A percentile compares a stretch with the other conserved stretches of the same genome.
These are phyloP conservation scores for Spirogloea muscicola DNA, from an alignment of 139 green algal genomes.

Conservation along the genomic window DNA sequence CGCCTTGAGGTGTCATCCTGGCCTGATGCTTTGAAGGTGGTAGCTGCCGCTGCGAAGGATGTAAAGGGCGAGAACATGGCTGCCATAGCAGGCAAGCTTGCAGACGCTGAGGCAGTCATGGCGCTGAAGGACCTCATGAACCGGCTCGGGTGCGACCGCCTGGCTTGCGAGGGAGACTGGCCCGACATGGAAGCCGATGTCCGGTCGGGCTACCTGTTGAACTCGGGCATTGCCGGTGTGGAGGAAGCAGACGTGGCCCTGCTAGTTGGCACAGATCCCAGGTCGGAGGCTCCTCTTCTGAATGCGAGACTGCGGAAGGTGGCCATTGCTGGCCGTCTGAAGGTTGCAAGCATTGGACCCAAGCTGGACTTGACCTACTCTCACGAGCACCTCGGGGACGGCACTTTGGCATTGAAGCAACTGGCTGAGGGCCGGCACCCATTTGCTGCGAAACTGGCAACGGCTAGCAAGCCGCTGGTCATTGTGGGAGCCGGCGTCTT, in stretches of 20 bases:
- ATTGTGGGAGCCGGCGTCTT: conserved; percentile 87
- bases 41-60: conserved; percentile 46
- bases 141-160: conserved; percentile 27
- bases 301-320: conserved; percentile 84
- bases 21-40: conserved; percentile 67
- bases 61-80: conserved; percentile 64
- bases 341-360: conserved; percentile 74
- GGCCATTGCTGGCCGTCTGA: conserved; percentile 46
- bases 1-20: conserved; percentile 65
- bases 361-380: conserved; percentile 88
- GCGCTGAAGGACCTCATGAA: conserved; percentile 66
- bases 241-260: conserved; percentile 88
- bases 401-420: conserved; percentile 61
- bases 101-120: conserved; percentile 91
- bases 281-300: conserved; percentile 89
- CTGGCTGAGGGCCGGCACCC: conserved; percentile 55
- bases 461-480: conserved; percentile 71
- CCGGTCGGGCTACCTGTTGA: conserved; percentile 84
- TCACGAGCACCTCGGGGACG: conserved; percentile 76
- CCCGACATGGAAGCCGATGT: conserved; percentile 70
- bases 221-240: conserved; percentile 78
- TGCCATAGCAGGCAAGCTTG: conserved; percentile 77
- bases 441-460: conserved; percentile 69
- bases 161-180: conserved; percentile 10
- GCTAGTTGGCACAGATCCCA: conserved; percentile 88